Base-by-base conservation (phyloP, 805 yeast species). In the Cyberlindnera bimundalis region DNA sequence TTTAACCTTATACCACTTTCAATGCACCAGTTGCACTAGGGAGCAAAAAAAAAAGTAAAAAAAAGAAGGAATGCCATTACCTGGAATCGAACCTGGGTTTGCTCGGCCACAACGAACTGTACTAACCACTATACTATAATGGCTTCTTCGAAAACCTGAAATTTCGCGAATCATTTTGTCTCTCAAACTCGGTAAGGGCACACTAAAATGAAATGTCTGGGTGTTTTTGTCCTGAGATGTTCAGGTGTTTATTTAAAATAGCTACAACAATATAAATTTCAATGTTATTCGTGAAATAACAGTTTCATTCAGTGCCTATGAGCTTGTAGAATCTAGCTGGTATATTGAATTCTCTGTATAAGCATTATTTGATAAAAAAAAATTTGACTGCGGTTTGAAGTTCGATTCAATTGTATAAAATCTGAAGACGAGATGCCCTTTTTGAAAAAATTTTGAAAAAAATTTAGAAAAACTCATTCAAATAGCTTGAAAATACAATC, bases 21-120 rank as follows among this genome's bases (percentile, higher is more conserved):
- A n/a, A n/a, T n/a, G n/a, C n/a, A n/a, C n/a, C n/a, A n/a, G n/a
- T n/a, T n/a, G n/a, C n/a, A n/a, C n/a, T n/a, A n/a, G n/a, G n/a
- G n/a, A n/a, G n/a, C n/a, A n/a, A n/a, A n/a, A n/a, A n/a, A n/a
- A 19, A 30, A 30, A 15, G 13, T 8, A 8, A 19, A 30, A 19
- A 38, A 36, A 46, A 45, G 67, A 65, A 60, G 52, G 45, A 45
- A 15, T 76, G 81, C 81, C 80, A 79, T 70, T 67, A 70, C 81
- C 81, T 72, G 76, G 81, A 76, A 76, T 76, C 81, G 82, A 76
- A 76, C 81, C 74, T 73, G 79, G 81, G 81, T 76, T 73, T 76
- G 74, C 66, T 73, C 81, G 76, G 81, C 81, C 81, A 76, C 81
- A 76, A 76, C 77, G 81, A 74, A 65, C 74, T 74, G 81, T 76